Percentiles rank a stretch among this genome's conserved stretches.
Evolutionary conservation across 1,284 basidiomycete species (phyloP).

Genomic region (Marasmius sp.): DNA sequence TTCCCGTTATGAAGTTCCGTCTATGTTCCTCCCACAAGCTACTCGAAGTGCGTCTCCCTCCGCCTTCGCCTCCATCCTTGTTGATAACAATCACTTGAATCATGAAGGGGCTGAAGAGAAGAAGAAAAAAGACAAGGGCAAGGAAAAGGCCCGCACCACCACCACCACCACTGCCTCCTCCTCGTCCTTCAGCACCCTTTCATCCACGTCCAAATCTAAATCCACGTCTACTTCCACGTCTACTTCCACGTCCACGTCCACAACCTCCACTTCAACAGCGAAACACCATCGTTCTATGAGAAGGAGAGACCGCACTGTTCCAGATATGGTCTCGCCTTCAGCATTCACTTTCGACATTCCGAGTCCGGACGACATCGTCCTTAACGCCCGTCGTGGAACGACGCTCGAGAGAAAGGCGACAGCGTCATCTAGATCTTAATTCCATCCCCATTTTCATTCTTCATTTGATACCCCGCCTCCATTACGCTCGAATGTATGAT

Average conservation of each 20-base stretch:
- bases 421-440: constrained; percentile 27
- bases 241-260: background rate
- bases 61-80: constrained; percentile 71
- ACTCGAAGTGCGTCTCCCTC: constrained; percentile 67
- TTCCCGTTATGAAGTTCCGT: constrained; percentile 37
- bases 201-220: background rate
- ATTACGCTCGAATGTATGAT: background rate
- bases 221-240: background rate
- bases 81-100: constrained; percentile 48
- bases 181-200: background rate
- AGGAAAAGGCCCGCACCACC: constrained; percentile 1
- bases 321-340: constrained; percentile 29
- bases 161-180: background rate
- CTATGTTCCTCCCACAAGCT: constrained; percentile 56
- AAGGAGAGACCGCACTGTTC: constrained; percentile 1
- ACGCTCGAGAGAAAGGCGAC: constrained; percentile 42
- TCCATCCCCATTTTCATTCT: constrained; percentile 35
- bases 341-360: constrained; percentile 75
- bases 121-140: constrained; percentile 18
- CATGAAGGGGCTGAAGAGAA: constrained; percentile 37
- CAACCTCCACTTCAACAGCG: background rate
- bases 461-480: constrained; percentile 31
- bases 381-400: constrained; percentile 78
- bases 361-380: constrained; percentile 86
- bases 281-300: background rate